A percentile compares a stretch with the other conserved stretches of the same genome.
Conservation (phyloP, 1,284 basidiomycete genomes). For the Coniferiporia sulphurascens region DNA sequence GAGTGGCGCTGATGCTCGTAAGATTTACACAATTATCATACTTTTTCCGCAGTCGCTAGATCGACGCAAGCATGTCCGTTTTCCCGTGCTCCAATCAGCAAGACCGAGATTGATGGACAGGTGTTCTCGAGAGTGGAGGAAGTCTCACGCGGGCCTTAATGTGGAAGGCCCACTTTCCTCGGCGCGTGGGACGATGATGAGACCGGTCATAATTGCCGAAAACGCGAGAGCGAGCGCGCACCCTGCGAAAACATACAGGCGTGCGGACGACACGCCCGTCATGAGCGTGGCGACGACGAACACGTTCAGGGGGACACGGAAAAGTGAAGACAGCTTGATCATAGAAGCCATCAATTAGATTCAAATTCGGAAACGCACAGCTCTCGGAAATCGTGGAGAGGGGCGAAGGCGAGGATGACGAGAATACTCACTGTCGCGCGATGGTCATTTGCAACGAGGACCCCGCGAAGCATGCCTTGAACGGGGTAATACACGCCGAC, state of each 20-base stretch:
- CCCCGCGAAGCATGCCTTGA: conserved; percentile 68
- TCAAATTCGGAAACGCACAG: not conserved
- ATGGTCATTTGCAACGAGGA: conserved; percentile 66
- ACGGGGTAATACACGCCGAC: conserved; percentile 77
- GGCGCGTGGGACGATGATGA: conserved; percentile 33
- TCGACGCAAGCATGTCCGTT: not conserved
- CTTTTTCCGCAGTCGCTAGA: not conserved
- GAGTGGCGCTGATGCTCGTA: too few relatives aligned
- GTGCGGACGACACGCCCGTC: conserved; percentile 63
- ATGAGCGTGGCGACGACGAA: conserved; percentile 70
- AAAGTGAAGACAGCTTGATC: conserved; percentile 57
- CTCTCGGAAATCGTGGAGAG: not conserved
- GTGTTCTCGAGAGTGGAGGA: not conserved
- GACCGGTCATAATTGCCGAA: conserved; percentile 55
- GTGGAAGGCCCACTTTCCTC: conserved; percentile 10
- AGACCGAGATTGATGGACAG: not conserved
- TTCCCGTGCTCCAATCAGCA: not conserved
- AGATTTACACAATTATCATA: not conserved
- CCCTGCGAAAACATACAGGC: conserved; percentile 54
- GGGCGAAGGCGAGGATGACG: not conserved
- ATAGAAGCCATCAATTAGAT: not conserved
- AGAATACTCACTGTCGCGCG: conserved; percentile 56
- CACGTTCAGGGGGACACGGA: conserved; percentile 69
- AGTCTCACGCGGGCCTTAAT: conserved; percentile 5
- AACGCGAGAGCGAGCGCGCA: conserved; percentile 54